Evolutionary conservation across 2,329 filamentous ascomycete species (phyloP).

Genomic region (Daldinia eschscholtzii): DNA sequence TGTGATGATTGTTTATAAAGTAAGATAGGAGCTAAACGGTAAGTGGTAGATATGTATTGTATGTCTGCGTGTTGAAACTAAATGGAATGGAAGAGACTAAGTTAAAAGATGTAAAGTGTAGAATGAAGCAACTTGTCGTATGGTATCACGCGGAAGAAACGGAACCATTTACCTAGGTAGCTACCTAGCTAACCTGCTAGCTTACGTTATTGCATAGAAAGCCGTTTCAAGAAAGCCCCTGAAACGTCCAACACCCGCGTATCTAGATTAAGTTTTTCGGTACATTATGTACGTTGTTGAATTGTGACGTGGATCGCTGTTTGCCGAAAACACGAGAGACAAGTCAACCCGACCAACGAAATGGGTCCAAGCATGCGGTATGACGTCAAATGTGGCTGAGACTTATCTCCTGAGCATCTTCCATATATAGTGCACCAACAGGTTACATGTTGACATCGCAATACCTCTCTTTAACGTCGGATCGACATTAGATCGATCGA

Average conservation of each 20-base stretch:
- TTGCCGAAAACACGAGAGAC: background rate
- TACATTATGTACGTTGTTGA: background rate
- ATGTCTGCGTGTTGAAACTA: background rate
- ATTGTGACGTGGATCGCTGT: slow-evolving; percentile 1
- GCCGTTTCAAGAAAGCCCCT: slow-evolving; percentile 8
- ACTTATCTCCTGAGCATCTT: background rate
- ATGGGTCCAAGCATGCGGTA: background rate
- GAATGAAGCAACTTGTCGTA: slow-evolving; percentile 18
- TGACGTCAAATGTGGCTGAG: slow-evolving; percentile 23
- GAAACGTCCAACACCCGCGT: background rate
- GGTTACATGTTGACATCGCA: background rate
- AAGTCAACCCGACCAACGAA: background rate
- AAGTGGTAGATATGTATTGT: background rate
- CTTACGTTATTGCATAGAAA: slow-evolving; percentile 12
- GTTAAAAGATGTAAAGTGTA: background rate
- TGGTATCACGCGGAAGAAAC: slow-evolving; percentile 18
- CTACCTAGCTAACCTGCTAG: slow-evolving; percentile 4
- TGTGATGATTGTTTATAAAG: background rate
- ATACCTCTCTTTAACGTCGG: background rate
- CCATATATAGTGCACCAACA: background rate
- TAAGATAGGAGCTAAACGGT: background rate
- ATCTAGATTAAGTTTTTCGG: background rate
- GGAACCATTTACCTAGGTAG: too few species aligned
- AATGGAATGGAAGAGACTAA: background rate
- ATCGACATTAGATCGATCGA: background rate